Conservation (phyloP, 2,329 filamentous ascomycete genomes). For the Atkinsonella texensis region DNA sequence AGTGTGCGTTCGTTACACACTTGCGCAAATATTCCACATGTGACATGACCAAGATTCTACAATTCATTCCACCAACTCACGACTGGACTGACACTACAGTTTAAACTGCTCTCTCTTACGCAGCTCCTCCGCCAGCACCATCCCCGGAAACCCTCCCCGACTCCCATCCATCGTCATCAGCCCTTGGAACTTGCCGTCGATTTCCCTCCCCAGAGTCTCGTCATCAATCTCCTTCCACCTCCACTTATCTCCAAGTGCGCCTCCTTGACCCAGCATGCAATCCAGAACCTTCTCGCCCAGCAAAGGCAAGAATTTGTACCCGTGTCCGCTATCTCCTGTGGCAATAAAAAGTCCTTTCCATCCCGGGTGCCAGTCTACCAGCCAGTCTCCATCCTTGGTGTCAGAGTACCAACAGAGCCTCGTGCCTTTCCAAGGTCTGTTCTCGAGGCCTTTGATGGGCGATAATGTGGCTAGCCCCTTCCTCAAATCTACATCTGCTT, state of each 20-base stretch:
- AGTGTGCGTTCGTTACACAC: too few species aligned
- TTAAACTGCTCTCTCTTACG: slow-evolving; percentile 2
- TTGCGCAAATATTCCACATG: not conserved
- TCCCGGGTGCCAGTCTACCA: slow-evolving; percentile 56
- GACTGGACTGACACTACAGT: not conserved
- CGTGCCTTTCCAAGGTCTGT: slow-evolving; percentile 48
- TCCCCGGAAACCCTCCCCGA: slow-evolving; percentile 33
- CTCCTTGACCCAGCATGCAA: slow-evolving; percentile 33
- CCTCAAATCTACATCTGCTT: slow-evolving; percentile 51
- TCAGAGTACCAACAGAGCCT: slow-evolving; percentile 68
- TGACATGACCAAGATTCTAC: not conserved
- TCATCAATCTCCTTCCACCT: slow-evolving; percentile 48
- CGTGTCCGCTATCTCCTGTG: slow-evolving; percentile 53
- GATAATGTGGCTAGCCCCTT: slow-evolving; percentile 48
- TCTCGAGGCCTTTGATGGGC: slow-evolving; percentile 40
- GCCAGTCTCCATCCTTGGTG: slow-evolving; percentile 58
- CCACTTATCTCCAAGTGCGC: slow-evolving; percentile 45
- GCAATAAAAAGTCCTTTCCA: slow-evolving; percentile 47
- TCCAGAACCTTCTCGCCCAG: slow-evolving; percentile 51
- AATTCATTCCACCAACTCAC: not conserved
- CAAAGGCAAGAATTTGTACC: slow-evolving; percentile 57
- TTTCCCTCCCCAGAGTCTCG: slow-evolving; percentile 21
- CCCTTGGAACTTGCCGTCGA: slow-evolving; percentile 23
- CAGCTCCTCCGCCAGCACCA: slow-evolving; percentile 34
- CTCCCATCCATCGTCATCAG: slow-evolving; percentile 42